A percentile compares a stretch with the other conserved stretches of the same genome.
These are phyloP conservation scores for Candida pseudocylindracea DNA, from an alignment of 1,139 yeast species.

Conservation along the genomic window DNA sequence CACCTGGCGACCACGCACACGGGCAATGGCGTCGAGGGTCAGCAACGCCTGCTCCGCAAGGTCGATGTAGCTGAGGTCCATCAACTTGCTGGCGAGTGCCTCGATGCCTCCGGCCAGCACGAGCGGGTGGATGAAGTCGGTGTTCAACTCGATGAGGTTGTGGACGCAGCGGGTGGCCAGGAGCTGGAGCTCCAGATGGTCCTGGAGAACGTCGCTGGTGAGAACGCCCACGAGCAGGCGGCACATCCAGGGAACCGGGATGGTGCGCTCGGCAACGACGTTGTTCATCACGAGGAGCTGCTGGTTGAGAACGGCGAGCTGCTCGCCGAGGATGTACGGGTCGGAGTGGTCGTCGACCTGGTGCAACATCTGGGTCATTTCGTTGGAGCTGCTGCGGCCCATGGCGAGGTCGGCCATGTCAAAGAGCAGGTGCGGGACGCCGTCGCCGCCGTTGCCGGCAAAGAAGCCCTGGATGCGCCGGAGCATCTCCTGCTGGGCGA, in stretches of 20 bases:
- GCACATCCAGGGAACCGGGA: conserved; percentile 41
- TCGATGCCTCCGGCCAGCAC: conserved; percentile 48
- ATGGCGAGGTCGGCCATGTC: too few species aligned
- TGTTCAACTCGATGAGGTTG: conserved; percentile 59
- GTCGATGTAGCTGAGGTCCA: conserved; percentile 70
- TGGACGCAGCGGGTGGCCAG: conserved; percentile 74
- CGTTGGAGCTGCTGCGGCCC: conserved; percentile 2
- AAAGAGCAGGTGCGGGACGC: too few species aligned
- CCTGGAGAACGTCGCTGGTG: conserved; percentile 31
- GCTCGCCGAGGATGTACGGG: conserved; percentile 26
- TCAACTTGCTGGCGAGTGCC: conserved; percentile 39
- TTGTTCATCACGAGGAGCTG: conserved; percentile 47
- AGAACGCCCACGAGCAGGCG: conserved; percentile 34
- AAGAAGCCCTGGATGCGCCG: too few species aligned
- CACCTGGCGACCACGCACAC: conserved; percentile 27
- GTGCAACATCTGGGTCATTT: conserved; percentile 17
- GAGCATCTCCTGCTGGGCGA: too few species aligned
- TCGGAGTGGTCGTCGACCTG: conserved; percentile 22
- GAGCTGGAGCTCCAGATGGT: conserved; percentile 57
- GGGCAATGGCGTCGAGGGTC: conserved; percentile 46
- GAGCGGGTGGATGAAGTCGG: conserved; percentile 41
- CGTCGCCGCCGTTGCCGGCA: too few species aligned
- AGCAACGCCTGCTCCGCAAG: conserved; percentile 83
- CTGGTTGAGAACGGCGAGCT: conserved; percentile 40
- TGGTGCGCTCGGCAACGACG: conserved; percentile 32